Percentiles rank a stretch among this genome's conserved stretches.
Conservation (phyloP, 2,329 filamentous ascomycete species). For the Colletotrichum liaoningense region DNA sequence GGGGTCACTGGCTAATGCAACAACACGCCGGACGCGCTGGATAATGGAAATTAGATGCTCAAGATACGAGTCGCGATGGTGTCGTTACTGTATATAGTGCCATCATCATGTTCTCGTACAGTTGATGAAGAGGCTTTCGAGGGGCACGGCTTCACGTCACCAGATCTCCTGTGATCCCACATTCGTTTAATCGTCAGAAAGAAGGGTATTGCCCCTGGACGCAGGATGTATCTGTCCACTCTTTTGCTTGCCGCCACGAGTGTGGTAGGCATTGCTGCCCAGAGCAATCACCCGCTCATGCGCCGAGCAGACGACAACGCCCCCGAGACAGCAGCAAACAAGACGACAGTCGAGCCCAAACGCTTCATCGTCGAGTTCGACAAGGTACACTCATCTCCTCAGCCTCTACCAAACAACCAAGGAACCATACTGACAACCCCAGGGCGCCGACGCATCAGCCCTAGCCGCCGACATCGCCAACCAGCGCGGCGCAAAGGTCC, state of each 20-base stretch:
- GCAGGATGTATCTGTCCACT: conserved; percentile 11
- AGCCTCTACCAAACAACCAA: background rate
- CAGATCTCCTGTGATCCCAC: background rate
- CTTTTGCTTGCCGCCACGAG: conserved; percentile 15
- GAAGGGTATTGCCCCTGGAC: background rate
- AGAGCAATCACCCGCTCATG: conserved; percentile 5
- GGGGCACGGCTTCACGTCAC: background rate
- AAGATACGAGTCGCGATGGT: background rate
- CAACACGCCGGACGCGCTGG: background rate
- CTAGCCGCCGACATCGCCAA: conserved; percentile 5
- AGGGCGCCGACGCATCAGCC: conserved; percentile 15
- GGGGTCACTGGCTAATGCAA: conserved; percentile 1
- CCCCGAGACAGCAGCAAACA: conserved; percentile 17
- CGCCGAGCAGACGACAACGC: conserved; percentile 22
- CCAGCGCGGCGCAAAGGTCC: conserved; percentile 21
- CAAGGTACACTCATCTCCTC: background rate
- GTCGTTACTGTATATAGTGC: background rate
- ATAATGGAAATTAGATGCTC: background rate
- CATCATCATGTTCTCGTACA: background rate
- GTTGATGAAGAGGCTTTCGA: background rate
- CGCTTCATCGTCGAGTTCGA: conserved; percentile 34
- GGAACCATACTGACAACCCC: background rate
- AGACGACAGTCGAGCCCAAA: conserved; percentile 22
- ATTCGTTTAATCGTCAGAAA: background rate
- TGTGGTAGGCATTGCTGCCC: conserved; percentile 1